Base-by-base conservation (phyloP, 2,329 filamentous ascomycete species). In the Verticillium isaacii region DNA sequence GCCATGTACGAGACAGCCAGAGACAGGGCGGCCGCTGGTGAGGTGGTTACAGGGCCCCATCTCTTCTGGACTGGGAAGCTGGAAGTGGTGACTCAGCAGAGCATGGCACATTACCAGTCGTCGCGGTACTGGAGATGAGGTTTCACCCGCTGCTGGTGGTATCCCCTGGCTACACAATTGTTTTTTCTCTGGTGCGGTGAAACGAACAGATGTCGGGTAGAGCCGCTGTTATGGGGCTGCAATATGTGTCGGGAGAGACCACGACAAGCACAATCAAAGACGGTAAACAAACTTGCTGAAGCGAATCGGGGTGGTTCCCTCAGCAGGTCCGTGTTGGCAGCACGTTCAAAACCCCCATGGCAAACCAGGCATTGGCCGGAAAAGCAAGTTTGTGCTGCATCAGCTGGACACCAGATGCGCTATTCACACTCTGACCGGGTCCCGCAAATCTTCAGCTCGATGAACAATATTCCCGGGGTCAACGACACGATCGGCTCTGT, bases 51-150 rank as follows among this genome's bases (percentile, higher is more conserved):
- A 29, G 64, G 63, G 58, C 69, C 68, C 11, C 74, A 78, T 63
- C 69, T 66, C 32, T 75, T 78, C 62, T 80, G 76, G 74, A 69
- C 66, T 7, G 78, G 78, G 1, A 69, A 57, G 58, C 64, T 80
- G 29, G 74, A 79, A 66, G 72, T 79, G 7, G 66, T 64, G 11
- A 65, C 56, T 19, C 63, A 64, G 56, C 63, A 65, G 5, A 61
- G 62, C 36, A 57, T 64, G 59, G 62, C 62, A 56, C 64, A 67
- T 37, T 60, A 60, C 50, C 63, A 61, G 57, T 60, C 64, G 57
- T 50, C 57, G 12, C 37, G 32, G 34, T 60, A 50, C 34, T 60
- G 59, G 59, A 32, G 59, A 32, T 60, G 54, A 57, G 36, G 23
- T 45, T 15, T 58, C 57, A 34, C 15, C 17, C 12, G 8, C 8